Base-by-base conservation (phyloP, 139 green algal genomes). In the Bryopsis sp. region DNA sequence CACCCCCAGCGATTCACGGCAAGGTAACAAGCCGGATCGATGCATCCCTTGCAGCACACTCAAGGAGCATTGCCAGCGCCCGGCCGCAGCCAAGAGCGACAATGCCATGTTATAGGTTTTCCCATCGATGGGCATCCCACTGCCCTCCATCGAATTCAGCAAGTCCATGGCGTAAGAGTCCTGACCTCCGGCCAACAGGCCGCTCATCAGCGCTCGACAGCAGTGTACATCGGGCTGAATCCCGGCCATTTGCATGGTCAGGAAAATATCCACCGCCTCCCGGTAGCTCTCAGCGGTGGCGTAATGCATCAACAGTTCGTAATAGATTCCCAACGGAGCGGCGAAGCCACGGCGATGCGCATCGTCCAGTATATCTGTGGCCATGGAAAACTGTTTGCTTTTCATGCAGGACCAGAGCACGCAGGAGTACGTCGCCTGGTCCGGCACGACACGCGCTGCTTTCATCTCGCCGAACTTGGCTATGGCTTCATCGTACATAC, bases 231-330 rank as follows among this genome's bases (percentile, higher is more conserved):
- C 62, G 11, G 48, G 50, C 2, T 78, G 74, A 1, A 31, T 39
- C 1, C 50, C 71, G 11, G 69, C 69, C 50, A 68, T 62, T 68
- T 85, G 80, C 65, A 84, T 71, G 8, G 57, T 70, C 33, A 85
- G 39, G 58, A 85, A 86, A 2, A 81, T 35, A 36, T 86, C 79
- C 32, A 86, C 29, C 0, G 79, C 81, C 6, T 39, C 7, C 35
- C 73, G 46, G 67, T 75, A 79, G 2, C 46, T 33, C 39, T 62
- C 48, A 28, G 48, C 24, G 39, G 60, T 47, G 7, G 54, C 72
- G 47, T 65, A 68, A 15, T 46, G 39, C 22, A 68, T 34, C 28
- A 85, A 75, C 1, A 82, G 29, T 7, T 50, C 61, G 65, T 38
- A 62, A 59, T 85, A 85, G 22, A 76, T 61, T 15, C 79, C 70